Evolutionary conservation across 2,329 filamentous ascomycete species (phyloP).

Genomic region (Nemania sp.): DNA sequence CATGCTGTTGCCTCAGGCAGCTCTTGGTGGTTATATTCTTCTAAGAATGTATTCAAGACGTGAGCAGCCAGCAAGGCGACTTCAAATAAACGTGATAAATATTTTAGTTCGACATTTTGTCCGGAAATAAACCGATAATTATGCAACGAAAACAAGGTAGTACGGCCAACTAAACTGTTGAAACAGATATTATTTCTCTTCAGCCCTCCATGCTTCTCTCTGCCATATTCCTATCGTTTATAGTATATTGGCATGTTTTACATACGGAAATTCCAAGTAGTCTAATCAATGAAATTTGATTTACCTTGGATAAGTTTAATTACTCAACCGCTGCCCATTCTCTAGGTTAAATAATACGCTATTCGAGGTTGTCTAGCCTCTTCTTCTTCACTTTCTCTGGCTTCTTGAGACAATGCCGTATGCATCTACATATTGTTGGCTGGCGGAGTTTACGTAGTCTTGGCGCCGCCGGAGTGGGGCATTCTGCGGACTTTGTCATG

Average conservation of each 20-base stretch:
- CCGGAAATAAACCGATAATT: not conserved
- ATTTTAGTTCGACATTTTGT: not conserved
- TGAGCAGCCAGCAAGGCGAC: not conserved
- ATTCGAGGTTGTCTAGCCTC: no score
- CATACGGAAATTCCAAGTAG: not conserved
- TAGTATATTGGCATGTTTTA: not conserved
- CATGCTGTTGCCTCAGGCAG: not conserved
- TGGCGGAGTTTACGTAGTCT: constrained; percentile 31
- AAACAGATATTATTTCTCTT: not conserved
- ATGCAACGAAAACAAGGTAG: not conserved
- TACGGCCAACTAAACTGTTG: not conserved
- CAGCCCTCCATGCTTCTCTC: not conserved
- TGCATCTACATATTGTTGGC: no score
- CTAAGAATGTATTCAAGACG: not conserved
- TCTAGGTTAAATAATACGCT: no score
- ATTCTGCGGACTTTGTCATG: constrained; percentile 26
- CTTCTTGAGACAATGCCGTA: no score
- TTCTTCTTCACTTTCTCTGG: no score
- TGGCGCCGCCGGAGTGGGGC: constrained; percentile 35
- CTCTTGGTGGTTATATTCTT: not conserved
- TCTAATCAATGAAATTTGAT: not conserved
- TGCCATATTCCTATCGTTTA: not conserved
- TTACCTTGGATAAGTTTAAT: not conserved
- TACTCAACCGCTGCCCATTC: no score
- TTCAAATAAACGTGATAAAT: not conserved